These are phyloP conservation scores for Sclerotinia sclerotiorum DNA, from an alignment of 2,329 filamentous ascomycete genomes.

Conservation along the genomic window DNA sequence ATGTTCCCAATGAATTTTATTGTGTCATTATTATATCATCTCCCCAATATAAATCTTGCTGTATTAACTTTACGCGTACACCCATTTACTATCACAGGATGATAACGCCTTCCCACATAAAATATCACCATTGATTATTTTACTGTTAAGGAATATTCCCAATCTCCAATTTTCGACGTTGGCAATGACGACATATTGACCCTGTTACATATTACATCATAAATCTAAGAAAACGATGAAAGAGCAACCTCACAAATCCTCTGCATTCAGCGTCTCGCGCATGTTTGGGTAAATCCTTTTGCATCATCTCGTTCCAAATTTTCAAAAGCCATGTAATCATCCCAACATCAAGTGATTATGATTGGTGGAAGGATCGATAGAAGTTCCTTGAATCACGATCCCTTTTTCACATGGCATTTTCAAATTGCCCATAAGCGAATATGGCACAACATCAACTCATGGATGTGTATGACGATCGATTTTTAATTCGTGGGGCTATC, in stretches of 20 bases:
- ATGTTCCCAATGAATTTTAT: neutral
- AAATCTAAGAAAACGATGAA: neutral
- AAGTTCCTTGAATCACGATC: neutral
- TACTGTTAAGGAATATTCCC: neutral
- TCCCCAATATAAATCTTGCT: neutral
- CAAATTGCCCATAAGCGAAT: conserved; percentile 7
- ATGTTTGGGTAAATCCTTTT: neutral
- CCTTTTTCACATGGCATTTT: conserved; percentile 6
- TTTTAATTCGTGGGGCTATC: neutral
- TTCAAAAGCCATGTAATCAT: neutral
- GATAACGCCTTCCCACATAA: neutral
- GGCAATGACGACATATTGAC: conserved; percentile 3
- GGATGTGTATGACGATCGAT: neutral
- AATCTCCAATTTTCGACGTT: neutral
- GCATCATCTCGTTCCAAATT: neutral
- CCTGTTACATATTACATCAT: conserved; percentile 14
- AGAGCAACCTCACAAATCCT: neutral
- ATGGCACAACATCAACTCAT: neutral
- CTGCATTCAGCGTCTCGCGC: neutral
- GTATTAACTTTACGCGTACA: neutral
- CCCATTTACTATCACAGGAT: neutral
- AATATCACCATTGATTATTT: neutral
- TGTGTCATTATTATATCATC: conserved; percentile 3
- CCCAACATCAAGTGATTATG: neutral
- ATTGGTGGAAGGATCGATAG: neutral